phyloP scores from a whole-genome alignment of 2,329 filamentous ascomycete genomes.

The Lecanoromycetidae sp. region DNA sequence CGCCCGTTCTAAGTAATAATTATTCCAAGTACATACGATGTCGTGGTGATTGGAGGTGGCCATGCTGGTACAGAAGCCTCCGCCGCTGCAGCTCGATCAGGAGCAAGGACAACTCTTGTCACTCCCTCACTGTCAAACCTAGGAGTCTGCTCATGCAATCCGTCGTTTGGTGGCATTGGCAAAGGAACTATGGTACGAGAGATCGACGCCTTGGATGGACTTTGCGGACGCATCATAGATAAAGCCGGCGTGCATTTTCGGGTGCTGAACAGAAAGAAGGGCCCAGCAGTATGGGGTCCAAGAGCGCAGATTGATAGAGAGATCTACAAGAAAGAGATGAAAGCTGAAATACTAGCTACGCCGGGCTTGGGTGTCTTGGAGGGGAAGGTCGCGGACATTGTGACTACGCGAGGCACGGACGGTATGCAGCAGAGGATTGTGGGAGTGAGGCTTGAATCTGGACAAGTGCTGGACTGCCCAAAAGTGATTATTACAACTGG shows the following conservation, averaged over 20 bases:
- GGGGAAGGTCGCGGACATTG: conserved; percentile 85
- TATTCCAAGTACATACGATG: conserved; percentile 42
- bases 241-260: conserved; percentile 92
- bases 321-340: conserved; percentile 85
- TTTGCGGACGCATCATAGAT: conserved; percentile 80
- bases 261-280: conserved; percentile 76
- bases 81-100: conserved; percentile 75
- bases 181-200: conserved; percentile 95
- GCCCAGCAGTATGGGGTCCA: conserved; percentile 92
- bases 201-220: conserved; percentile 84
- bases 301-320: conserved; percentile 88
- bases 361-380: conserved; percentile 68
- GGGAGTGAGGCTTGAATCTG: conserved; percentile 76
- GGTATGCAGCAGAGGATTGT: conserved; percentile 59
- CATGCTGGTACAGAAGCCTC: conserved; percentile 93
- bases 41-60: conserved; percentile 88
- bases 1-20: background rate
- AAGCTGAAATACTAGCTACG: conserved; percentile 67
- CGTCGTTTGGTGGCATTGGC: conserved; percentile 94
- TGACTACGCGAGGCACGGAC: conserved; percentile 37
- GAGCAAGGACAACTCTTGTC: conserved; percentile 77
- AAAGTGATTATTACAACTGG: conserved; percentile 91
- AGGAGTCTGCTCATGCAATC: conserved; percentile 92
- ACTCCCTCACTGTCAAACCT: conserved; percentile 83
- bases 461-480: conserved; percentile 65